Percentiles rank a stretch among this genome's conserved stretches.
These are phyloP conservation scores for Fusarium odoratissimum DNA, from an alignment of 2,329 filamentous ascomycete genomes.

Conservation along the genomic window DNA sequence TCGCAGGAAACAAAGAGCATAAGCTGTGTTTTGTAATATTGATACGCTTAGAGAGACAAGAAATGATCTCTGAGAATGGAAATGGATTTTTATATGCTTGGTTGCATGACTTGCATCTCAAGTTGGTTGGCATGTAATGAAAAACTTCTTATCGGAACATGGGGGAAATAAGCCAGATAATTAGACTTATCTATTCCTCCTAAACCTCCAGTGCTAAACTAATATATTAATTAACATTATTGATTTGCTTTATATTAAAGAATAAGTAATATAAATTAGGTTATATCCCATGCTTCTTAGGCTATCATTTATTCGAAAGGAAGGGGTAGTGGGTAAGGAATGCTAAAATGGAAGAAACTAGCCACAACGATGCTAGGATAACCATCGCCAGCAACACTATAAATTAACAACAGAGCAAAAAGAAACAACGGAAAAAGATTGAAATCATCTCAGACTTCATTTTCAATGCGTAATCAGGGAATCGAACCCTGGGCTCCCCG, in stretches of 20 bases:
- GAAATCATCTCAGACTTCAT: not conserved
- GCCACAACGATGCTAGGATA: not conserved
- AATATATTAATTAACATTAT: too few relatives aligned
- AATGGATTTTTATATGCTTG: not conserved
- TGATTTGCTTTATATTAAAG: too few relatives aligned
- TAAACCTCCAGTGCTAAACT: too few relatives aligned
- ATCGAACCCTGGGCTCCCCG: not conserved
- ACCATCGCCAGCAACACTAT: not conserved
- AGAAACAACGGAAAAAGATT: not conserved
- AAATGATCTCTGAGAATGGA: not conserved
- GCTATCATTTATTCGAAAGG: too few relatives aligned
- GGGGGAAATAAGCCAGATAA: too few relatives aligned
- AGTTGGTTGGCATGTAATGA: too few relatives aligned
- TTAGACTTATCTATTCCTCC: too few relatives aligned
- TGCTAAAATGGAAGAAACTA: not conserved
- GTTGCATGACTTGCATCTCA: too few relatives aligned
- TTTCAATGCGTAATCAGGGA: not conserved
- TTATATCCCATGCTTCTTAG: too few relatives aligned
- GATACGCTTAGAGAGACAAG: fast-evolving
- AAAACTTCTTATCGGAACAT: too few relatives aligned
- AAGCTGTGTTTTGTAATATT: not conserved
- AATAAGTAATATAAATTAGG: too few relatives aligned
- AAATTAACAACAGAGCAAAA: not conserved
- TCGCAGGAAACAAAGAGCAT: not conserved
- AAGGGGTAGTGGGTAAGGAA: too few relatives aligned